Conservation (phyloP, 768 basidiomycete genomes). For the Lactarius quietus region DNA sequence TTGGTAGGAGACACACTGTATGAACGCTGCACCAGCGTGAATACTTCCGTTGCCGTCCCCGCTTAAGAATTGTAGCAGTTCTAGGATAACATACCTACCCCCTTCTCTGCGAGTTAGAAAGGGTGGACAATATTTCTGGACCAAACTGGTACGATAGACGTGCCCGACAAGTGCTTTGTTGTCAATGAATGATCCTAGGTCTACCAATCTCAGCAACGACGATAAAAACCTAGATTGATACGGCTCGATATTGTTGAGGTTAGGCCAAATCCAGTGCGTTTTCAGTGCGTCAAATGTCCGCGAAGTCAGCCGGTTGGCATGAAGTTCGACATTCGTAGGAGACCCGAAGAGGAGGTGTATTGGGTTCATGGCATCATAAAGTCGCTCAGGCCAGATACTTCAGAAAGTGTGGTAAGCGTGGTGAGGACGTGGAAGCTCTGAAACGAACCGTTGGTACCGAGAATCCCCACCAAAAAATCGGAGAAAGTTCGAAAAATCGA, state of each 20-base stretch:
- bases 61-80: constrained; percentile 12
- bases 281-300: constrained; percentile 9
- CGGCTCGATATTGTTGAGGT: neutral
- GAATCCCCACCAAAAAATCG: neutral
- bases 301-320: neutral
- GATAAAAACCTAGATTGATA: constrained; percentile 3
- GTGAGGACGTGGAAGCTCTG: neutral
- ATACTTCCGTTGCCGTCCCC: neutral
- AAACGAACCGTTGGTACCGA: constrained; percentile 5
- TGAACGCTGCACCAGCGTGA: constrained; percentile 9
- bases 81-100: constrained; percentile 2
- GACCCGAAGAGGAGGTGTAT: constrained; percentile 15
- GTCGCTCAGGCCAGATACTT: constrained; percentile 23
- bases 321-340: neutral
- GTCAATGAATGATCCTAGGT: constrained; percentile 24
- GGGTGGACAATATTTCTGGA: neutral
- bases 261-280: constrained; percentile 20
- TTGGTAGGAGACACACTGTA: neutral
- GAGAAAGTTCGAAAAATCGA: constrained; percentile 6
- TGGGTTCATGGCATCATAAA: constrained; percentile 22
- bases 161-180: constrained; percentile 7
- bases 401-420: neutral
- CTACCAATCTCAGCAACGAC: constrained; percentile 15
- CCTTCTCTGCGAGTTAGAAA: neutral
- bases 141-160: constrained; percentile 7